These are phyloP conservation scores for Goffeauzyma gilvescens DNA, from an alignment of 768 basidiomycete species.

Conservation along the genomic window DNA sequence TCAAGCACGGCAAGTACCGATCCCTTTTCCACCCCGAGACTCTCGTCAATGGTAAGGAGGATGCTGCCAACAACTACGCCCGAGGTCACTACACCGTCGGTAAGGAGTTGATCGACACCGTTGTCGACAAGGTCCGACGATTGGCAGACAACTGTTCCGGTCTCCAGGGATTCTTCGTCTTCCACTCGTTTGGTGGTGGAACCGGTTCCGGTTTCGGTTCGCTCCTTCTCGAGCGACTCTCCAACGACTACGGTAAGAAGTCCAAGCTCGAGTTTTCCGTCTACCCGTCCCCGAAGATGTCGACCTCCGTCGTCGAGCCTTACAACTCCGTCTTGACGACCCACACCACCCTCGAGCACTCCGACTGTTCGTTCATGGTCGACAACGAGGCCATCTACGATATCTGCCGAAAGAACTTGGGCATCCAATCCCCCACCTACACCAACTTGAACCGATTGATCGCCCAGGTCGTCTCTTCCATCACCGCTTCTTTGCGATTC, in stretches of 20 bases:
- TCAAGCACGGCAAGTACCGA: conserved; percentile 84
- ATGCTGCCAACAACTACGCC: conserved; percentile 98
- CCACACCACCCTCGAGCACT: conserved; percentile 96
- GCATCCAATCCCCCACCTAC: conserved; percentile 68
- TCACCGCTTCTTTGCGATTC: conserved; percentile 91
- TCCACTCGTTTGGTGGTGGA: conserved; percentile 99
- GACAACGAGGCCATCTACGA: conserved; percentile 98
- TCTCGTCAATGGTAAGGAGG: conserved; percentile 93
- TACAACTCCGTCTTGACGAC: conserved; percentile 93
- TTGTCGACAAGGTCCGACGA: conserved; percentile 91
- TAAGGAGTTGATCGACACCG: conserved; percentile 90
- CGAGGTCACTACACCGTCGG: conserved; percentile 98
- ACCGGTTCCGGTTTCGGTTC: conserved; percentile 99
- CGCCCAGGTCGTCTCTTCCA: conserved; percentile 93
- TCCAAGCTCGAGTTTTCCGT: conserved; percentile 97
- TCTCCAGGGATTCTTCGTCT: conserved; percentile 98
- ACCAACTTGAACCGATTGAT: conserved; percentile 88
- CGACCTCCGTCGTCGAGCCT: conserved; percentile 93
- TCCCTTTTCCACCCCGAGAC: conserved; percentile 97
- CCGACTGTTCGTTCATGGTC: conserved; percentile 99
- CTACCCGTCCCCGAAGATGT: conserved; percentile 83
- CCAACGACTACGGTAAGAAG: conserved; percentile 98
- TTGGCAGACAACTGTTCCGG: conserved; percentile 95
- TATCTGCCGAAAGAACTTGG: conserved; percentile 91
- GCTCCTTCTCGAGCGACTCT: conserved; percentile 86